Conservation (phyloP, 2,329 filamentous ascomycete species). For the Penicillium sclerotiorum region DNA sequence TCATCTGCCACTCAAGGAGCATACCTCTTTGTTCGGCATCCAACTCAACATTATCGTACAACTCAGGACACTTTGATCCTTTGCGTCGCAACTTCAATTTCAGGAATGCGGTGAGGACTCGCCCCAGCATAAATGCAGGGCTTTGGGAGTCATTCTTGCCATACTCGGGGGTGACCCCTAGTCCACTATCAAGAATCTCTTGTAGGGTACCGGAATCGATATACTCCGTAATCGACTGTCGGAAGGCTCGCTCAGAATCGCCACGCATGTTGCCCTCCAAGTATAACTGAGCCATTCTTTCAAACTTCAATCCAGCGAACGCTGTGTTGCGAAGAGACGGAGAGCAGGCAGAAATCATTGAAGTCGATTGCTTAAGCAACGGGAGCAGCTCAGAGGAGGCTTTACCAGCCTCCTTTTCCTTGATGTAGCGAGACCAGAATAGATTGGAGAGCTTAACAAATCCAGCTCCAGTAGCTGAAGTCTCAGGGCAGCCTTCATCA, state of each 20-base stretch:
- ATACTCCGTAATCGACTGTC: slow-evolving; percentile 45
- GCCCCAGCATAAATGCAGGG: slow-evolving; percentile 39
- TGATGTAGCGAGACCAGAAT: slow-evolving; percentile 51
- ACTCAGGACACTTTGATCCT: slow-evolving; percentile 22
- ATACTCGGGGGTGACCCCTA: slow-evolving; percentile 28
- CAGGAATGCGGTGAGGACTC: slow-evolving; percentile 39
- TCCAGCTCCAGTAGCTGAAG: slow-evolving; percentile 25
- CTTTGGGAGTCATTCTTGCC: slow-evolving; percentile 39
- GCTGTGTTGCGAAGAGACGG: slow-evolving; percentile 39
- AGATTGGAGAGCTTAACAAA: slow-evolving; percentile 49
- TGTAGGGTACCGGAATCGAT: slow-evolving; percentile 41
- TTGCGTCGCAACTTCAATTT: slow-evolving; percentile 40
- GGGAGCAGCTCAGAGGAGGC: slow-evolving; percentile 38
- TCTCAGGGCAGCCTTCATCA: slow-evolving; percentile 14
- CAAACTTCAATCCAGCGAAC: slow-evolving; percentile 47
- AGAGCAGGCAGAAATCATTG: slow-evolving; percentile 38
- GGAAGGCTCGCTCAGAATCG: slow-evolving; percentile 42
- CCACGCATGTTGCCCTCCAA: slow-evolving; percentile 38
- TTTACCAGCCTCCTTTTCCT: slow-evolving; percentile 42
- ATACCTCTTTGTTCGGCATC: slow-evolving; percentile 30
- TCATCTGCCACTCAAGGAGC: slow-evolving; percentile 43
- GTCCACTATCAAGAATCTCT: slow-evolving; percentile 29
- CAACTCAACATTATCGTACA: slow-evolving; percentile 38
- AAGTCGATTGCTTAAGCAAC: slow-evolving; percentile 45
- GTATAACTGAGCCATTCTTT: slow-evolving; percentile 47